Evolutionary conservation across 257 asterid species (phyloP).

Genomic region (Gentiana straminea): DNA sequence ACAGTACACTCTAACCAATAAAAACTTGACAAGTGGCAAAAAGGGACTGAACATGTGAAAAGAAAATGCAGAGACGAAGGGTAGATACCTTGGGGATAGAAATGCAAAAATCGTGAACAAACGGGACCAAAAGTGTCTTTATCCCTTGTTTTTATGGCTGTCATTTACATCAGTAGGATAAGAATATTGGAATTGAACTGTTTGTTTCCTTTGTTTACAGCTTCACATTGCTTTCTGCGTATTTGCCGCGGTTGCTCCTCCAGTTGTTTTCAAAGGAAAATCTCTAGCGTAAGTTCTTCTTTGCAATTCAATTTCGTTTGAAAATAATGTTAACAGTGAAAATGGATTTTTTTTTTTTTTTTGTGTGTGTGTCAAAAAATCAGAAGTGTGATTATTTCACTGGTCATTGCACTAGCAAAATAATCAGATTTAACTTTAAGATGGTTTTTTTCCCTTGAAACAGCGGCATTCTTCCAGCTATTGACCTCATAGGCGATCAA

Average conservation of each 20-base stretch:
- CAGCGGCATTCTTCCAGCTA: slow-evolving; percentile 96
- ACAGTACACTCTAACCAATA: too few species aligned
- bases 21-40: too few species aligned
- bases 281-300: slow-evolving; percentile 65
- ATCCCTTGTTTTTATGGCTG: too few species aligned
- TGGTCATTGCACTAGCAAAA: background rate
- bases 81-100: too few species aligned
- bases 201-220: background rate
- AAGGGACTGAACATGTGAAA: too few species aligned
- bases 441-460: slow-evolving; percentile 15
- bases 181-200: background rate
- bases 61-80: too few species aligned
- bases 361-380: background rate
- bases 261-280: slow-evolving; percentile 22
- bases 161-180: background rate
- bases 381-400: background rate
- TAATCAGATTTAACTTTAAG: background rate
- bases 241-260: slow-evolving; percentile 20
- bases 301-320: background rate
- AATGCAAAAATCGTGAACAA: too few species aligned
- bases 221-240: background rate
- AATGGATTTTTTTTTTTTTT: background rate
- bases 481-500: slow-evolving; percentile 70
- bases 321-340: background rate
- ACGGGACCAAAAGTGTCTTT: too few species aligned